Base-by-base conservation (phyloP, 176 grass and related monocot genomes). In the Oryza rufipogon region DNA sequence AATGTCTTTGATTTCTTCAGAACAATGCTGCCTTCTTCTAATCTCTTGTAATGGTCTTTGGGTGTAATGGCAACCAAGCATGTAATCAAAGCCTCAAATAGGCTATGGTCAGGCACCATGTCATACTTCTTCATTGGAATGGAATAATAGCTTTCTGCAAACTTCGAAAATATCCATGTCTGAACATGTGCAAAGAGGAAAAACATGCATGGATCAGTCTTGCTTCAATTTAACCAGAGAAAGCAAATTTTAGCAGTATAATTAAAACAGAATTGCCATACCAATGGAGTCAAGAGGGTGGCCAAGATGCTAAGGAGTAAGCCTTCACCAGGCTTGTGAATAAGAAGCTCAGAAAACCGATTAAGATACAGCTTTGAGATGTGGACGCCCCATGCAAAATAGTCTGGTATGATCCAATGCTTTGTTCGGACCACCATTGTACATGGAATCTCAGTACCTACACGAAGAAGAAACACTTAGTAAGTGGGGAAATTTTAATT, bases 1-100 rank as follows among this genome's bases (percentile, higher is more conserved):
- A 94, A 94, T 11, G 47, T 64, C 39, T 85, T 91, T 15, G 89
- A 89, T 22, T 81, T 91, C 77, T 91, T 91, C 11, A 89, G 39
- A 67, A 94, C 6, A 56, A 94, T 89, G 77, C 87, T 94, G 54
- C 87, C 89, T 87, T 89, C 86, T 17, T 87, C 92, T 60, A 94
- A n/a, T 74, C 71, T 87, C 28, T 89, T 71, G 6, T 91, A 94
- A 46, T 85, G 90, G 23, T 84, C 90, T 46, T 91, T 88, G 0
- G 92, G 84, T 17, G 80, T 38, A 2, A 91, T 74, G 19, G 87
- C 89, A 19, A 85, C 9, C 81, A 89, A 47, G 68, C 89, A 91
- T 48, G 77, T 9, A 16, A 30, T 15, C 15, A 91, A 51, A 9
- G 78, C 92, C 17, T 85, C 68, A 51, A 82, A 91, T 0, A 94